Conservation (phyloP, 148 eudicot genomes). For the Dianthus caryophyllus region DNA sequence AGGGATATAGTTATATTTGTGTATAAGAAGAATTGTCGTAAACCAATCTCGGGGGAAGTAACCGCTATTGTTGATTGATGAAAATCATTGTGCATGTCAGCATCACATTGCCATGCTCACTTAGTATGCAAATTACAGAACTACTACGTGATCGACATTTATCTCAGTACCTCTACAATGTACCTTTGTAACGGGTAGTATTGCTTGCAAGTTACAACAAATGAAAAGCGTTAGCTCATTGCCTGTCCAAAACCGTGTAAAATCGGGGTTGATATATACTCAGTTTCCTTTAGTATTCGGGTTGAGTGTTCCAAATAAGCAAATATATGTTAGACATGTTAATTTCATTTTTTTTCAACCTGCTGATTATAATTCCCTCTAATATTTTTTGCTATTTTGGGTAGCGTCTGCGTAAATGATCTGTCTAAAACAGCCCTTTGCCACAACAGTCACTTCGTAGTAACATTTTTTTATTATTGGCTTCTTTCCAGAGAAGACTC, state of each 20-base stretch:
- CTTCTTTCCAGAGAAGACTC: conserved; percentile 60
- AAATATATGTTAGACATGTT: background rate
- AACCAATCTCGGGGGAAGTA: background rate
- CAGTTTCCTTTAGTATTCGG: background rate
- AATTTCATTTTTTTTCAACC: background rate
- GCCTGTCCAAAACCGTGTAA: background rate
- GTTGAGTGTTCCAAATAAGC: background rate
- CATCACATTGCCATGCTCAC: background rate
- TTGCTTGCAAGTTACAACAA: background rate
- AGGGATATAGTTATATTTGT: background rate
- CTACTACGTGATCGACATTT: background rate
- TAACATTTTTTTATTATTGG: conserved; percentile 6
- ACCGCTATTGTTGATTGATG: background rate
- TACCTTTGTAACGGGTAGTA: background rate
- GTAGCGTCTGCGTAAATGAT: background rate
- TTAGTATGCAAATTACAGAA: background rate
- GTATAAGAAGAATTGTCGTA: background rate
- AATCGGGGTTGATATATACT: conserved; percentile 4
- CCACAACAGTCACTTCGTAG: background rate
- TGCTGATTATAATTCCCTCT: no score
- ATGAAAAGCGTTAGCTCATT: background rate
- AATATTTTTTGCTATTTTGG: background rate
- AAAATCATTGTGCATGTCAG: background rate
- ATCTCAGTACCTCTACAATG: background rate
- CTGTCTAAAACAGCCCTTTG: background rate